Evolutionary conservation across 2,329 filamentous ascomycete species (phyloP), one percentile per base, ranked within the genome.

Genomic region (Pseudogymnoascus sp.): DNA sequence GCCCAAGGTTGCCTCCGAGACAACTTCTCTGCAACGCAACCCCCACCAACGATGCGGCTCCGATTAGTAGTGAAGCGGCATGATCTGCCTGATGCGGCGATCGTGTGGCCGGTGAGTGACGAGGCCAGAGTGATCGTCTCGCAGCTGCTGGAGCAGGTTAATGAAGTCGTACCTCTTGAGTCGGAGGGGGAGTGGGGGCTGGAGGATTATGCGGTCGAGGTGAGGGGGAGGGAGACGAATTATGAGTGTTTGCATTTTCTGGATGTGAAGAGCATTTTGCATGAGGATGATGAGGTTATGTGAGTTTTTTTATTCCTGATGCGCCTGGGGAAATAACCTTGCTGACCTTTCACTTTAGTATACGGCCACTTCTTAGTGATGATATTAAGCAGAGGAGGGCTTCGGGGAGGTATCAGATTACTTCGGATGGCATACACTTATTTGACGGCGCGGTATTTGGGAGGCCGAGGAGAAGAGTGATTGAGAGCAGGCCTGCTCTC

Each of bases 211-310:
- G 84, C 84, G 7, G 90, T 96, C 31, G 90, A 96, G 75, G 81
- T 96, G 3, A 75, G 76, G 19, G 80, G 82, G 63, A 70, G 72
- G 28, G 76, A 78, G 39, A 82, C 82, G n/a, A 86, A 84, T 54
- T 97, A 90, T 69, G 93, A 98, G 76, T 95, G 91, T 70, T 77
- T 97, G 64, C 93, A 97, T 77, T 98, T 91, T 71, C 88, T 91
- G 73, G 80, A 83, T 19, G 82, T 96, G 5, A 79, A 81, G 13
- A 82, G 83, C 51, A 79, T 95, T 8, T 79, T 96, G 65, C 89
- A 90, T 69, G 88, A 93, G 62, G 92, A 95, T 63, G 93, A 97
- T 71, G 85, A 93, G 74, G 84, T 97, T 64, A 80, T 90, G 89
- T 92, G 78, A 71, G 87, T 80, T 41, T 80, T 80, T 80, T 37